Percentiles rank a stretch among this genome's conserved stretches.
These are phyloP conservation scores for Flaveria brownii DNA, from an alignment of 129 eudicot genomes.

Conservation along the genomic window DNA sequence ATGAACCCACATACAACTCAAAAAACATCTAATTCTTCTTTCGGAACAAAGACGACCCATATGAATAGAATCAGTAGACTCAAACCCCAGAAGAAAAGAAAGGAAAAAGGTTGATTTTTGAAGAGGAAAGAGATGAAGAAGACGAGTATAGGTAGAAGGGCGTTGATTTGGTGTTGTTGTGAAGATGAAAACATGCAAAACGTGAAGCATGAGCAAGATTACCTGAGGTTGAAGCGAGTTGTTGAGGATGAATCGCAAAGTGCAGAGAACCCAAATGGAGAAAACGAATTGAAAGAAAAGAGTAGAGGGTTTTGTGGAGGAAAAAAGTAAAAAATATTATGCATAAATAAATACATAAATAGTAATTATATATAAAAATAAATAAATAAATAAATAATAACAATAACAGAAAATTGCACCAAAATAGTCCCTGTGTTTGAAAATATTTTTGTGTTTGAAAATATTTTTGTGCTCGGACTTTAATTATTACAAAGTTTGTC, in stretches of 20 bases:
- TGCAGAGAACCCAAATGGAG: background rate
- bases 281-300: constrained; percentile 24
- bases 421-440: too few species aligned
- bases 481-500: too few species aligned
- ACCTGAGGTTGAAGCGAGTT: constrained; percentile 28
- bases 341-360: background rate
- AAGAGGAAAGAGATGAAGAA: constrained; percentile 5
- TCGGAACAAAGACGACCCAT: constrained; percentile 15
- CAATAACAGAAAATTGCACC: background rate
- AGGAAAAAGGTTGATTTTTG: background rate
- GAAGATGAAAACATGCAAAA: constrained; percentile 37
- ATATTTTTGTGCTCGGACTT: too few species aligned
- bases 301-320: constrained; percentile 21
- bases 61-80: background rate
- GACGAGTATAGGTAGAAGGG: background rate
- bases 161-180: constrained; percentile 12
- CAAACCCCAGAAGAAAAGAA: background rate
- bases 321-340: background rate
- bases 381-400: background rate
- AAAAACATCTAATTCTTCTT: constrained; percentile 27
- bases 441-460: too few species aligned
- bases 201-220: constrained; percentile 38
- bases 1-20: constrained; percentile 14
- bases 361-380: too few species aligned
- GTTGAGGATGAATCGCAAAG: constrained; percentile 28